Conservation (phyloP, 1,139 yeast species). For the Hanseniaspora sp. region DNA sequence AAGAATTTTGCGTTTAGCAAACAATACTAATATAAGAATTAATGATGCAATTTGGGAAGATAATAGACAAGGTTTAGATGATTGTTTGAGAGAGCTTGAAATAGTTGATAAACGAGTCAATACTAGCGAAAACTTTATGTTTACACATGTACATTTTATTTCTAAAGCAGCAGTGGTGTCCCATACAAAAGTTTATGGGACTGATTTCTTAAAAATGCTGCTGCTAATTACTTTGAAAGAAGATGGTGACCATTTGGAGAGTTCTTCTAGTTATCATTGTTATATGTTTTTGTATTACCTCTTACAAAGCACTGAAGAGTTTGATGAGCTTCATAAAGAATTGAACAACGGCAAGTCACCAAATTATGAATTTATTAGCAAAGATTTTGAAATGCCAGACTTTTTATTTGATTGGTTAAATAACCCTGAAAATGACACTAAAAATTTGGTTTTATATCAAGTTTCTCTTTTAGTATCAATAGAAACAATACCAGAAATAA, state of each 20-base stretch:
- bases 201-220: constrained; percentile 41
- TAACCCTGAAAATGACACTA: constrained; percentile 32
- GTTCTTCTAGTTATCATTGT: constrained; percentile 28
- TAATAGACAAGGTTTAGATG: constrained; percentile 36
- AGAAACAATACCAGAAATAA: constrained; percentile 41
- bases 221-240: constrained; percentile 36
- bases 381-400: constrained; percentile 38
- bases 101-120: constrained; percentile 35
- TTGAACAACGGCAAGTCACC: constrained; percentile 33
- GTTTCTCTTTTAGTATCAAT: constrained; percentile 44
- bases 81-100: constrained; percentile 38
- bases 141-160: constrained; percentile 41
- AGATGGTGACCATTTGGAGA: constrained; percentile 19
- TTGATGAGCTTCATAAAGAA: constrained; percentile 36
- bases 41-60: constrained; percentile 25
- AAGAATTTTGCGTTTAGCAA: constrained; percentile 25
- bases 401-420: constrained; percentile 41
- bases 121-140: constrained; percentile 43
- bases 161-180: constrained; percentile 57
- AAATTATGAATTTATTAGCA: constrained; percentile 30
- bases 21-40: constrained; percentile 16
- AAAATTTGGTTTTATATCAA: constrained; percentile 42
- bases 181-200: constrained; percentile 47
- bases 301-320: constrained; percentile 37
- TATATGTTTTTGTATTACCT: constrained; percentile 49